Evolutionary conservation across 1,284 basidiomycete genomes (phyloP), one percentile per base, ranked within the genome.

Genomic region (Sanguinoderma infundibulare): DNA sequence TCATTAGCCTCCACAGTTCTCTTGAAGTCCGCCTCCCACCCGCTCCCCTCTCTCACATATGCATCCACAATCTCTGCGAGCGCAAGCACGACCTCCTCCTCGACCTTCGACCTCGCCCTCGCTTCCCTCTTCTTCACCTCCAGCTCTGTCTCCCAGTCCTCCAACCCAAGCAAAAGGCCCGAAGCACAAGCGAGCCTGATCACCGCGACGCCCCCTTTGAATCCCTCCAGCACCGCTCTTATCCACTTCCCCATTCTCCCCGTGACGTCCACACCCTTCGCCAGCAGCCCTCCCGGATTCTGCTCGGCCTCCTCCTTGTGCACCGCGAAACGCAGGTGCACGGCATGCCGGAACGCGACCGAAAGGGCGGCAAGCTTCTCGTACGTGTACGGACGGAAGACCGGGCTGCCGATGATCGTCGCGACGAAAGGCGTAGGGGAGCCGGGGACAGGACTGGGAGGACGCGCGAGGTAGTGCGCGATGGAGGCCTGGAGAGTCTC

Each of bases 31-130:
- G 76, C 81, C 69, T 87, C 85, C 90, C 90, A 92, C 35, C 81
- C 83, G 38, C 75, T 75, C 24, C 69, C 63, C 50, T 68, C 69
- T 55, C 72, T 70, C 22, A 73, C 74, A 64, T 87, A 84, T n/a
- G 79, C 71, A 65, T 92, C 90, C 72, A 91, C 83, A 8, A 86
- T 81, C 70, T 92, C 90, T 8, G 91, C 90, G 35, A 91, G 77
- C 4, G 87, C 83, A 34, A 92, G 77, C 17, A 92, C 78, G 28
- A 86, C 71, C 69, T 89, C 86, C 59, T 89, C 83, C 72, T 92
- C 87, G 5, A 87, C 79, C 51, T 69, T 72, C 2, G 74, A 75
- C 55, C 79, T 61, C 49, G 59, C 58, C 38, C 56, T 57, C 17
- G 57, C 53, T 32, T 71, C 65, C 36, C 66, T 65, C 50, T 70